Percentiles rank a stretch among this genome's conserved stretches.
Evolutionary conservation across 305 asterid genomes (phyloP).

Genomic region (Fraxinus baroniana): DNA sequence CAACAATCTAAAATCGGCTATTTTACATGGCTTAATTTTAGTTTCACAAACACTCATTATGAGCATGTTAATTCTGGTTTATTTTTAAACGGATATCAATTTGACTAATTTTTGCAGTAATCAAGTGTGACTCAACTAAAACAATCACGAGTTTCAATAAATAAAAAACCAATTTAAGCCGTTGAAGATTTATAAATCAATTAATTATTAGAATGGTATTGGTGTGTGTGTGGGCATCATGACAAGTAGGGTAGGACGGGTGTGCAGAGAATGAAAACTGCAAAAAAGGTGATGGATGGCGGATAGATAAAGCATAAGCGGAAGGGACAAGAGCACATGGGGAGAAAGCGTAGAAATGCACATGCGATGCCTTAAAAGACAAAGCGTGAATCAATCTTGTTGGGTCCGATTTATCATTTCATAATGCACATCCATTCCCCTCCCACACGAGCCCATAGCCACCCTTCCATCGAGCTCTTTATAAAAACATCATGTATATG

Average conservation of each 20-base stretch:
- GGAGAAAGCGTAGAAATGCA: constrained; percentile 40
- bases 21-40: too few species aligned
- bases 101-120: too few species aligned
- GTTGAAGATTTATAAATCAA: too few species aligned
- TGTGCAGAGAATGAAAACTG: background rate
- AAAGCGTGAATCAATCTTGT: constrained; percentile 41
- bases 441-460: background rate
- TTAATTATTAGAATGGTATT: too few species aligned
- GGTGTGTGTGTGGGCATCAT: background rate
- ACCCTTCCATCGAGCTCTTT: background rate
- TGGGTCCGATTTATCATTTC: constrained; percentile 11
- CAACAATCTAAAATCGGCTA: too few species aligned
- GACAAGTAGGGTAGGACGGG: background rate
- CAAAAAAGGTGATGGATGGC: constrained; percentile 21
- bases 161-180: too few species aligned
- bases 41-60: too few species aligned
- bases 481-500: too few species aligned
- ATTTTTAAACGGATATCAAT: too few species aligned
- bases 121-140: too few species aligned
- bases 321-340: constrained; percentile 54
- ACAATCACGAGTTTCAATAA: too few species aligned
- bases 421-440: background rate
- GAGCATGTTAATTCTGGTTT: too few species aligned
- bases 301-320: constrained; percentile 37
- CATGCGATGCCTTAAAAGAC: constrained; percentile 43